Percentiles rank a stretch among this genome's conserved stretches.
Evolutionary conservation across 176 grass and related monocot genomes (phyloP).

Genomic region (Rhipidocladum racemiflorum): DNA sequence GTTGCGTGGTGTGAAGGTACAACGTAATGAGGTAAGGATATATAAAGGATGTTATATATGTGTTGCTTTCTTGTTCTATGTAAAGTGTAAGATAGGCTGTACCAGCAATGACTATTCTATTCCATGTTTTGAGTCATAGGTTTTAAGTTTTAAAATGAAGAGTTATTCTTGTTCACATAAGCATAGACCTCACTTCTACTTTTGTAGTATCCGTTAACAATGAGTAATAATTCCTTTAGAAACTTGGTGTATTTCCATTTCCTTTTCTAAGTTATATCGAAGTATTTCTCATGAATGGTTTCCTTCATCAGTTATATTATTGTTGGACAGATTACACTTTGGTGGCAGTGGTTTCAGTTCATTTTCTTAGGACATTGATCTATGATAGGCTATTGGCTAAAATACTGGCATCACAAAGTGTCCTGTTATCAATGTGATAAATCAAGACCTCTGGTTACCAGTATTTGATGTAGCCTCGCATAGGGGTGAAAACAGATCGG

Average conservation of each 20-base stretch:
- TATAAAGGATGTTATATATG: background rate
- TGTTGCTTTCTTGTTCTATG: slow-evolving; percentile 13
- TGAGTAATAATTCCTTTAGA: background rate
- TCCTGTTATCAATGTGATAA: background rate
- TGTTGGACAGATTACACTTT: background rate
- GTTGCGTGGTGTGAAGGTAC: slow-evolving; percentile 65
- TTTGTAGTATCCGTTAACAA: background rate
- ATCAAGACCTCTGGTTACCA: background rate
- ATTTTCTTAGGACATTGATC: background rate
- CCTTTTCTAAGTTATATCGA: background rate
- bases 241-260: slow-evolving; percentile 9
- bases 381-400: background rate
- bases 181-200: background rate
- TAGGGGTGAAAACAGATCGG: no score
- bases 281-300: background rate
- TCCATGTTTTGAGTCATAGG: background rate
- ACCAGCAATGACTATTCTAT: background rate
- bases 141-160: background rate
- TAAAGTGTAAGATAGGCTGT: slow-evolving; percentile 17
- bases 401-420: background rate
- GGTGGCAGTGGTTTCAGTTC: background rate
- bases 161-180: background rate
- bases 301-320: background rate
- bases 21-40: slow-evolving; percentile 54
- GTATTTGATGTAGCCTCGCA: background rate